These are phyloP conservation scores for Hanseniaspora occidentalis DNA, from an alignment of 805 yeast genomes.

Conservation along the genomic window DNA sequence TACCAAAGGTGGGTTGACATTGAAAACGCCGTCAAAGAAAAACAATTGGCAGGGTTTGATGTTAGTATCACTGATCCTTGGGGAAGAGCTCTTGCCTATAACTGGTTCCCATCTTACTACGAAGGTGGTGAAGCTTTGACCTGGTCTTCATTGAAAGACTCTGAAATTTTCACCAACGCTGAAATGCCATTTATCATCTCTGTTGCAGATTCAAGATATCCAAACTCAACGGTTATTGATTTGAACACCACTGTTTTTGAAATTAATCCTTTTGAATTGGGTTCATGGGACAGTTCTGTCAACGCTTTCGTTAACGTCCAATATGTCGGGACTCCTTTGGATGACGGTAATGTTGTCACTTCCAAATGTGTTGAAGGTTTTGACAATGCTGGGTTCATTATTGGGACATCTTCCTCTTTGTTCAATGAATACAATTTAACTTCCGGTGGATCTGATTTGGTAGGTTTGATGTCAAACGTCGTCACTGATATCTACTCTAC, in stretches of 20 bases:
- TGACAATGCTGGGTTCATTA: conserved; percentile 70
- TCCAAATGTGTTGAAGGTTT: conserved; percentile 51
- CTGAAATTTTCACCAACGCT: conserved; percentile 46
- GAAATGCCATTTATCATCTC: conserved; percentile 64
- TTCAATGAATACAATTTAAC: conserved; percentile 57
- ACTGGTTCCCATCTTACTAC: conserved; percentile 49
- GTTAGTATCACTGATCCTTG: conserved; percentile 62
- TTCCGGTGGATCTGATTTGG: conserved; percentile 42
- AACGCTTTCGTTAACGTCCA: conserved; percentile 51
- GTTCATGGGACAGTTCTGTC: conserved; percentile 78
- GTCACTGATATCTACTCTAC: conserved; percentile 21
- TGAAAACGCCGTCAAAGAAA: conserved; percentile 40
- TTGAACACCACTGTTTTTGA: conserved; percentile 59
- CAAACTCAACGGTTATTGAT: conserved; percentile 41
- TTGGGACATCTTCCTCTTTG: conserved; percentile 75
- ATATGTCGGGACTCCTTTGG: conserved; percentile 56
- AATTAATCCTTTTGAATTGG: conserved; percentile 58
- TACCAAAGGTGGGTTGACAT: conserved; percentile 43
- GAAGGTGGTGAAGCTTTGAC: conserved; percentile 54
- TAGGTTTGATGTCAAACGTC: conserved; percentile 30
- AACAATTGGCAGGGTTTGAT: conserved; percentile 48
- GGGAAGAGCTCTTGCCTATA: conserved; percentile 67
- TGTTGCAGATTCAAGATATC: conserved; percentile 55
- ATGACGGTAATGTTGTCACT: conserved; percentile 41
- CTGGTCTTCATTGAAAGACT: conserved; percentile 44